Percentiles rank a stretch among this genome's conserved stretches.
Evolutionary conservation across 495 filamentous ascomycete species (phyloP).

Genomic region (Trichoderma asperelloides): DNA sequence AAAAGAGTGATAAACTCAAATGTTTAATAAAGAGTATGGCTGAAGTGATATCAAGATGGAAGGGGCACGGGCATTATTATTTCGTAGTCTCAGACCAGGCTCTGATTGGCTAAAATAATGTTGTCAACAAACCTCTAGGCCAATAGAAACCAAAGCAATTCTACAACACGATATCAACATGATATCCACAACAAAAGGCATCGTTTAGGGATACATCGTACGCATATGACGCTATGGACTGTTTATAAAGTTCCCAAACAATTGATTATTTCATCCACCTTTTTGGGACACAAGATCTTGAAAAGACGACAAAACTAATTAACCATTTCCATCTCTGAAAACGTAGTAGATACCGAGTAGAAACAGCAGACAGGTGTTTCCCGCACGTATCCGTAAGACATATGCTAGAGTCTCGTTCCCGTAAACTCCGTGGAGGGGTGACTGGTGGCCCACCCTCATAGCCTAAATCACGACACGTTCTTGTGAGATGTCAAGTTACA

Average conservation of each 20-base stretch:
- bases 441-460: not conserved
- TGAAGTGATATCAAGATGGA: too few species aligned
- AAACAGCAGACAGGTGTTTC: not conserved
- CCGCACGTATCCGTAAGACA: not conserved
- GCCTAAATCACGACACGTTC: not conserved
- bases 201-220: not conserved
- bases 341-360: not conserved
- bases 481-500: conserved; percentile 4
- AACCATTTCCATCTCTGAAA: not conserved
- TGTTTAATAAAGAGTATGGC: too few species aligned
- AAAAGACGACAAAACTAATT: too few species aligned
- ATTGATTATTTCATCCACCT: too few species aligned
- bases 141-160: not conserved
- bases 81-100: too few species aligned
- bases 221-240: not conserved
- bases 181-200: not conserved
- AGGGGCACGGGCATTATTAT: too few species aligned
- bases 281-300: too few species aligned
- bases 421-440: not conserved
- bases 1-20: too few species aligned
- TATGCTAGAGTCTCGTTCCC: not conserved
- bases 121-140: not conserved
- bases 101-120: too few species aligned
- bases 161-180: not conserved
- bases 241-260: not conserved